Evolutionary conservation across 352 stramenopile species (phyloP).

Genomic region (Peronosclerospora sorghi): DNA sequence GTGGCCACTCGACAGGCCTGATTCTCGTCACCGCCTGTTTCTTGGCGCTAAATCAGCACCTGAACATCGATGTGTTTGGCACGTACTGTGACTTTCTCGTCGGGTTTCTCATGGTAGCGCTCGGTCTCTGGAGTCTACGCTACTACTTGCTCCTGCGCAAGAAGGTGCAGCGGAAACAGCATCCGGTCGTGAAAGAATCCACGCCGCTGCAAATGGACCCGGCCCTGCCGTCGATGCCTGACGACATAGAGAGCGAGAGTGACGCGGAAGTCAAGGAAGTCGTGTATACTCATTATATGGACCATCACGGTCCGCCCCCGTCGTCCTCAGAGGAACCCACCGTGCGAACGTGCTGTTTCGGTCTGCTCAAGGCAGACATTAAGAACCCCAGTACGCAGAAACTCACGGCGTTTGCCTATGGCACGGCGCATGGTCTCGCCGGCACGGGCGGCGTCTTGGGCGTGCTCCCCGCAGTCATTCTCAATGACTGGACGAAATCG

Average conservation of each 20-base stretch:
- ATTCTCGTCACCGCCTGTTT: conserved; percentile 52
- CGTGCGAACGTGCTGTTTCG: conserved; percentile 28
- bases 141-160: conserved; percentile 33
- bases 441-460: conserved; percentile 59
- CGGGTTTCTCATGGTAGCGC: conserved; percentile 57
- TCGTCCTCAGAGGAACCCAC: background rate
- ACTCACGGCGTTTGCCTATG: conserved; percentile 68
- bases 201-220: conserved; percentile 21
- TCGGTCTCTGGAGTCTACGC: conserved; percentile 46
- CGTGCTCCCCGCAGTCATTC: conserved; percentile 78
- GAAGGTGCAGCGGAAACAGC: conserved; percentile 17
- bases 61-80: conserved; percentile 38
- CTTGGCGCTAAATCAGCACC: conserved; percentile 38
- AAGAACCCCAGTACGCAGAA: conserved; percentile 46
- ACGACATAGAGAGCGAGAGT: conserved; percentile 1
- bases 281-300: conserved; percentile 21
- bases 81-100: conserved; percentile 62
- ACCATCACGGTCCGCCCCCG: conserved; percentile 15
- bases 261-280: conserved; percentile 30
- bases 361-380: conserved; percentile 32
- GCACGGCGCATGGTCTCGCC: conserved; percentile 81
- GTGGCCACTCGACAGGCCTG: conserved; percentile 76
- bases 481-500: conserved; percentile 64
- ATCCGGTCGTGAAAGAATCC: conserved; percentile 14
- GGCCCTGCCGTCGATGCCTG: background rate